Base-by-base conservation (phyloP, 1,139 yeast species). In the Suhomyces maxii region DNA sequence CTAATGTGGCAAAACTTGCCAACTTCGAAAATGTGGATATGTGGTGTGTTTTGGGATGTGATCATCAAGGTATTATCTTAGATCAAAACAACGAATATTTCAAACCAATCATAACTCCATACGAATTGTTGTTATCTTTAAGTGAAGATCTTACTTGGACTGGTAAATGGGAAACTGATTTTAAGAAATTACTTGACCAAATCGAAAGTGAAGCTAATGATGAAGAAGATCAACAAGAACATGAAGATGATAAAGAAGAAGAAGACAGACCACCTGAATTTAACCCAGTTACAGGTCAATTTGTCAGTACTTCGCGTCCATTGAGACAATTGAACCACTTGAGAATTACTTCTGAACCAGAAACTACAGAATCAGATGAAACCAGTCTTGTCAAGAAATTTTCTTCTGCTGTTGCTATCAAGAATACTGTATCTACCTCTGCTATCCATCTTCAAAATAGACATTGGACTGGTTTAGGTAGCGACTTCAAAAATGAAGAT, bases 1-100 rank as follows among this genome's bases (percentile, higher is more conserved):
- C 98, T n/a, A 93, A 93, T 60, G 97, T 93, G 6, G 96, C 99
- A 36, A 93, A 93, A 59, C 73, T 93, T 45, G 99, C 99, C 10
- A 93, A 93, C 64, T 93, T 95, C 61, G 98, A 91, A 53, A 84
- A 83, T 18, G 80, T 93, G 13, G 99, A 93, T 57, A 77, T 88
- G 26, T 93, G 99, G 98, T 91, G 95, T 59, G 81, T 93, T 13
- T 68, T 93, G 23, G 99, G 99, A 0, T 95, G 99, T 65, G 91
- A 95, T 12, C 90, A 90, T 56, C 93, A 95, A 47, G 98, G 99
- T 6, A 85, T 93, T 14, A 84, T 93, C 37, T 67, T 91, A 28
- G 96, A 90, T 62, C 83, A 84, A 50, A 71, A 69, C 36, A 83
- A 80, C 50, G 97, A 91, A 50, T 93, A 86, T 61, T 89, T 82